Percentiles rank a stretch among this genome's conserved stretches.
Evolutionary conservation across 1,284 basidiomycete species (phyloP).

Genomic region (Fomitopsis schrenkii): DNA sequence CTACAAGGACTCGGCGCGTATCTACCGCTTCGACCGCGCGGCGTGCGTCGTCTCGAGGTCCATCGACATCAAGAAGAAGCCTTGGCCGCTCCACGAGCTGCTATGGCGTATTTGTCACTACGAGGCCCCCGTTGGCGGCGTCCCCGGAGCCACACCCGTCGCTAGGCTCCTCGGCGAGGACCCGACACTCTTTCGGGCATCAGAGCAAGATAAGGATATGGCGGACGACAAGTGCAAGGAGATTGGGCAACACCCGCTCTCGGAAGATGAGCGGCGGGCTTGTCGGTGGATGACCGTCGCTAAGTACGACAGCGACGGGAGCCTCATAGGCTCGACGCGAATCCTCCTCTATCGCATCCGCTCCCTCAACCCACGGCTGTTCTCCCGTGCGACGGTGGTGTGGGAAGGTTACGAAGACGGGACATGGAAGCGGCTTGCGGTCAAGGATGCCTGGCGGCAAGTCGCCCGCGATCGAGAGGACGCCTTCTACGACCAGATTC

Average conservation of each 20-base stretch:
- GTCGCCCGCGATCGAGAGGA: background rate
- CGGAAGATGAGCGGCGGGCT: background rate
- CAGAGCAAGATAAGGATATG: background rate
- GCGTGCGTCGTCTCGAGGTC: constrained; percentile 3
- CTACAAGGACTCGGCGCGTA: constrained; percentile 5
- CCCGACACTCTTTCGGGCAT: background rate
- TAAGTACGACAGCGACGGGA: background rate
- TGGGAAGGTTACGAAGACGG: background rate
- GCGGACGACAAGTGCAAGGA: background rate
- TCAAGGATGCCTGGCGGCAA: background rate
- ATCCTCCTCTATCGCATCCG: background rate
- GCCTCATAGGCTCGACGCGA: background rate
- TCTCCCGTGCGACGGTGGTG: background rate
- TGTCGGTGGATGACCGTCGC: background rate
- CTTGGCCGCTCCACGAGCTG: background rate
- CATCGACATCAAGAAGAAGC: background rate
- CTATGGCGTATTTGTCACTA: background rate
- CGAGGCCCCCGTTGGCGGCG: background rate
- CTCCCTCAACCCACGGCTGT: background rate
- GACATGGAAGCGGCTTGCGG: background rate
- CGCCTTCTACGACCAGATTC: background rate
- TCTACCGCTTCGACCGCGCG: constrained; percentile 8
- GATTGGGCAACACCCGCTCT: background rate
- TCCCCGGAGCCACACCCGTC: too few relatives aligned
- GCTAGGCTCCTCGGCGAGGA: background rate